phyloP scores from a whole-genome alignment of 305 asterid genomes.

The Fraxinus greggii region DNA sequence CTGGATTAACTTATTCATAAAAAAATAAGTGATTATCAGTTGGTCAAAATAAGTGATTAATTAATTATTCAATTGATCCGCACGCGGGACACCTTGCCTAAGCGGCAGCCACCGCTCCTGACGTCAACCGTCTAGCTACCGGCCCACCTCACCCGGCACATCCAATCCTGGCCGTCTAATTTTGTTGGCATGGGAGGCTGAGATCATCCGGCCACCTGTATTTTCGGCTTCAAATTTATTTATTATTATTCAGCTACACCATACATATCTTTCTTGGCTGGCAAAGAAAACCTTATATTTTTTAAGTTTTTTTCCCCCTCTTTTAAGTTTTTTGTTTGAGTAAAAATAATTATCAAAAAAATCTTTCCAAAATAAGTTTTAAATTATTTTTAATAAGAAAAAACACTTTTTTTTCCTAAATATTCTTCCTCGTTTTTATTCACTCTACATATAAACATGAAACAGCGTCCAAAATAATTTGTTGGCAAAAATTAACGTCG shows the following conservation, averaged over 20 bases:
- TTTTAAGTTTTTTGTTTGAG: too few relatives aligned
- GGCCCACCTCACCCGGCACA: constrained; percentile 28
- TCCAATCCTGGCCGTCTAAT: constrained; percentile 3
- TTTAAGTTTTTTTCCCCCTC: too few relatives aligned
- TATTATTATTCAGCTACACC: neutral
- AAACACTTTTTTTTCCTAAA: too few relatives aligned
- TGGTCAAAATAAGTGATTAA: neutral
- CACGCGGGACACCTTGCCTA: constrained; percentile 31
- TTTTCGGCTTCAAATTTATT: neutral
- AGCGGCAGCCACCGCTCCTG: constrained; percentile 18
- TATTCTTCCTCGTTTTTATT: too few relatives aligned
- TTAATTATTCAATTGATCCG: constrained; percentile 7
- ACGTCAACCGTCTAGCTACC: constrained; percentile 37
- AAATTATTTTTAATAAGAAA: too few relatives aligned
- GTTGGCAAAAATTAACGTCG: neutral
- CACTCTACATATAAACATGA: too few relatives aligned
- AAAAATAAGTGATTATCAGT: neutral
- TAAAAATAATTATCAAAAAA: too few relatives aligned
- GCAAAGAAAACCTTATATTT: neutral
- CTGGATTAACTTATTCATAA: neutral
- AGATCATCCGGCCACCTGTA: constrained; percentile 10
- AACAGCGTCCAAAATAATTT: neutral
- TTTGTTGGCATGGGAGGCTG: constrained; percentile 15
- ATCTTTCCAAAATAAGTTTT: too few relatives aligned
- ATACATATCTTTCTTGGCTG: neutral